Evolutionary conservation across 106 monocot genomes (phyloP), one percentile per base, ranked within the genome.

Genomic region (Dioscorea dumetorum): DNA sequence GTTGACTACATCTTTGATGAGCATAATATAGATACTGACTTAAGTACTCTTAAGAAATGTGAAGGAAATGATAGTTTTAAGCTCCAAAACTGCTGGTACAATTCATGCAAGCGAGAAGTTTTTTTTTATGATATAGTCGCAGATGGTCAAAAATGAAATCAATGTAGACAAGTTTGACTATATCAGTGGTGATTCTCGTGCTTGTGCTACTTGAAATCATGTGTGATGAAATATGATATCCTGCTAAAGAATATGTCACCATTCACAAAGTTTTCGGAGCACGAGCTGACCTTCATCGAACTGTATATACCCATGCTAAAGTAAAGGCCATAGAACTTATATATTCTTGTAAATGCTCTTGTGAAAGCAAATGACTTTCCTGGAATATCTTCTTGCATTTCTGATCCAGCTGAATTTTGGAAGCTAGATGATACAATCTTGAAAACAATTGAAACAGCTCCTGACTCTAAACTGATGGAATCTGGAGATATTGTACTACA

Each of bases 141-240:
- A 33, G 91, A 95, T 84, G 91, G 91, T 22, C 86, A n/a, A 91
- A 48, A 95, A 88, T 78, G 95, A 91, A 67, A 87, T 91, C 53
- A 91, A 95, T 70, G 95, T 95, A 63, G 91, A 95, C 76, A 95
- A 95, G 86, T 97, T 92, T 92, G 97, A 97, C 66, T 92, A 97
- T 80, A 97, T 97, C 64, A 61, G 60, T 33, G 86, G 97, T 72
- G 97, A 97, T 77, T 79, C 78, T 28, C 78, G 91, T n/a, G n/a
- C n/a, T n/a, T n/a, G n/a, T n/a, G n/a, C n/a, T n/a, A n/a, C n/a
- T n/a, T n/a, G n/a, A n/a, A n/a, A n/a, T n/a, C n/a, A n/a, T n/a
- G n/a, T n/a, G n/a, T n/a, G n/a, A n/a, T n/a, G n/a, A n/a, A n/a
- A n/a, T n/a, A n/a, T n/a, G n/a, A n/a, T n/a, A n/a, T n/a, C n/a